Evolutionary conservation across 306 rosid species (phyloP).

Genomic region (Vicia villosa): DNA sequence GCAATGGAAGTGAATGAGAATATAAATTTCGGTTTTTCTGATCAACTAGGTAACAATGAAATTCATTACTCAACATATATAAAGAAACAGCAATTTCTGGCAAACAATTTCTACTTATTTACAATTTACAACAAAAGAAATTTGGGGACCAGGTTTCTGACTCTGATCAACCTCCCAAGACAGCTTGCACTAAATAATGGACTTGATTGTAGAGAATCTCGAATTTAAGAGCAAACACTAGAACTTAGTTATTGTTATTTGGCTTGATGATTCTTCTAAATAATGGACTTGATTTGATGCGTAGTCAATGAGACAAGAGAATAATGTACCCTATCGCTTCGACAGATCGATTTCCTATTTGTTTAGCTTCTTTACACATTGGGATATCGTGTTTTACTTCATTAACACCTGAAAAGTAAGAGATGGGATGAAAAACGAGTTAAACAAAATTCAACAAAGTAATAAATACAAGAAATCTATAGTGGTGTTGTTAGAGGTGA

Average conservation of each 20-base stretch:
- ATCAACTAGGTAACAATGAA: neutral
- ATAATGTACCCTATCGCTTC: neutral
- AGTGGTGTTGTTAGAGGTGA: neutral
- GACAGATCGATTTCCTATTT: neutral
- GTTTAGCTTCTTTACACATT: neutral
- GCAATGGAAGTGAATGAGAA: neutral
- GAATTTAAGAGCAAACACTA: neutral
- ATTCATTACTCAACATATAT: neutral
- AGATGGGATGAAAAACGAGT: neutral
- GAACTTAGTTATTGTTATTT: neutral
- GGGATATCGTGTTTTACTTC: neutral
- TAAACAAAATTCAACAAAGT: neutral
- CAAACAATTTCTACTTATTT: neutral
- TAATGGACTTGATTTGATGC: neutral
- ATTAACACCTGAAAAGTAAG: conserved; percentile 1
- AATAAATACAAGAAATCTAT: neutral
- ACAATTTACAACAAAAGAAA: neutral
- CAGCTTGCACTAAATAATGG: neutral
- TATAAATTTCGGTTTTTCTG: neutral
- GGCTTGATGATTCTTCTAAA: neutral
- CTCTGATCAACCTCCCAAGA: neutral
- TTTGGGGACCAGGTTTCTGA: neutral
- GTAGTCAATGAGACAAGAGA: neutral
- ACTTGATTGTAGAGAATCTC: no score
- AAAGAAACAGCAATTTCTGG: neutral